Percentiles rank a stretch among this genome's conserved stretches.
Conservation (phyloP, 2,329 filamentous ascomycete species). For the Ramularia collo-cygni region DNA sequence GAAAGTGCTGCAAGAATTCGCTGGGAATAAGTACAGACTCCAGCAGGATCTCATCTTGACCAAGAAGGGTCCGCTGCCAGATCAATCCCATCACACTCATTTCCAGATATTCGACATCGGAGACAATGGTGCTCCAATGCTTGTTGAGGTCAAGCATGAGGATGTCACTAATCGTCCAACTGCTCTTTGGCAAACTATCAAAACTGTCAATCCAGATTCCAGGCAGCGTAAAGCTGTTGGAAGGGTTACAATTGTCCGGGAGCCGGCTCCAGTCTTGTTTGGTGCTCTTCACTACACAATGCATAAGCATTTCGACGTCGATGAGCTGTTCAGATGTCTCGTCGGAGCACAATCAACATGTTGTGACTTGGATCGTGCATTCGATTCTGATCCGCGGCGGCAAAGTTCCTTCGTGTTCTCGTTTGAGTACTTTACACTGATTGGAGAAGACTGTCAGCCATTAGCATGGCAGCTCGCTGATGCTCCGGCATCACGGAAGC, state of each 20-base stretch:
- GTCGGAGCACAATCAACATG: conserved; percentile 41
- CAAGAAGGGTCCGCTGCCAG: conserved; percentile 36
- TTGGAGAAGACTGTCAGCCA: conserved; percentile 49
- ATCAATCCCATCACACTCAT: conserved; percentile 40
- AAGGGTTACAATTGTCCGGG: conserved; percentile 54
- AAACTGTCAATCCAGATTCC: conserved; percentile 30
- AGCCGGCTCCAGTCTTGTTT: conserved; percentile 55
- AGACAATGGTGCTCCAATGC: conserved; percentile 38
- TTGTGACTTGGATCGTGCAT: conserved; percentile 42
- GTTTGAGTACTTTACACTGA: conserved; percentile 59
- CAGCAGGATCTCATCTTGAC: conserved; percentile 39
- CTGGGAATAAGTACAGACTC: conserved; percentile 41
- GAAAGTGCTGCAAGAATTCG: conserved; percentile 36
- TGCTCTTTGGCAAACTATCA: conserved; percentile 31
- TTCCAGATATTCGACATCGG: conserved; percentile 54
- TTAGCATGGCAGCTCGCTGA: conserved; percentile 56
- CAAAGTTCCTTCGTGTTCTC: conserved; percentile 56
- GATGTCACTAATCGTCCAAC: conserved; percentile 33
- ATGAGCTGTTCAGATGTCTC: conserved; percentile 51
- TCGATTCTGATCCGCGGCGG: conserved; percentile 37
- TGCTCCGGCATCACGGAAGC: conserved; percentile 31
- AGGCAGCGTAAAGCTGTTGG: conserved; percentile 45
- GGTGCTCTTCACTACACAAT: conserved; percentile 54
- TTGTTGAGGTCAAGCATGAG: conserved; percentile 30
- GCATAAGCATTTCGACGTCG: conserved; percentile 54